Evolutionary conservation across 2,329 filamentous ascomycete species (phyloP).

Genomic region (Microdochium bolleyi): DNA sequence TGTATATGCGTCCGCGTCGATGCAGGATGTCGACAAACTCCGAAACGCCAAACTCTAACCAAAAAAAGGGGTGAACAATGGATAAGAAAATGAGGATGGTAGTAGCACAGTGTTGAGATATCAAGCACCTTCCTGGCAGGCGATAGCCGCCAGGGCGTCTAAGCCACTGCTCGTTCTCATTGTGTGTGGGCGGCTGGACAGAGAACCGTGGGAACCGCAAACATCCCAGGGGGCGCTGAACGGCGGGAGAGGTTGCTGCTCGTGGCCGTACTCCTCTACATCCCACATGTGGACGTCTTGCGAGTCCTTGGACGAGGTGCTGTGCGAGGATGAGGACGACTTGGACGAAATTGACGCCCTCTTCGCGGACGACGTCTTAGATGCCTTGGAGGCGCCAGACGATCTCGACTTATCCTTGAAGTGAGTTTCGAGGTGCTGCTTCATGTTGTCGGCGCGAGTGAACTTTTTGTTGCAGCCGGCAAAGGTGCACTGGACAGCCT

Average conservation of each 20-base stretch:
- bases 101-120: neutral
- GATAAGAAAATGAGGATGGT: neutral
- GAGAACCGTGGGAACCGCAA: constrained; percentile 33
- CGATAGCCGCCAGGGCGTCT: constrained; percentile 46
- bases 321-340: constrained; percentile 19
- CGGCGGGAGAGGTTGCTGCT: constrained; percentile 24
- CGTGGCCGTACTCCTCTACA: constrained; percentile 26
- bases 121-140: constrained; percentile 37
- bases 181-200: constrained; percentile 34
- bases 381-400: constrained; percentile 22
- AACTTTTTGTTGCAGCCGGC: constrained; percentile 72
- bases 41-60: neutral
- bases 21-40: neutral
- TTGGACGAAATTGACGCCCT: constrained; percentile 22
- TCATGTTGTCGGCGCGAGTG: constrained; percentile 80
- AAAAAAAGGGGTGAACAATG: neutral
- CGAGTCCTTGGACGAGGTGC: constrained; percentile 13
- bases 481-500: constrained; percentile 62
- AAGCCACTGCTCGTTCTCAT: constrained; percentile 41
- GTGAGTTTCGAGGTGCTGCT: constrained; percentile 74
- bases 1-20: neutral
- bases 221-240: constrained; percentile 37
- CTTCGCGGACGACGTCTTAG: constrained; percentile 20
- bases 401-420: constrained; percentile 52
- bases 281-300: constrained; percentile 30